phyloP scores from a whole-genome alignment of 2,329 filamentous ascomycete species.

The Aspergillus sp. region DNA sequence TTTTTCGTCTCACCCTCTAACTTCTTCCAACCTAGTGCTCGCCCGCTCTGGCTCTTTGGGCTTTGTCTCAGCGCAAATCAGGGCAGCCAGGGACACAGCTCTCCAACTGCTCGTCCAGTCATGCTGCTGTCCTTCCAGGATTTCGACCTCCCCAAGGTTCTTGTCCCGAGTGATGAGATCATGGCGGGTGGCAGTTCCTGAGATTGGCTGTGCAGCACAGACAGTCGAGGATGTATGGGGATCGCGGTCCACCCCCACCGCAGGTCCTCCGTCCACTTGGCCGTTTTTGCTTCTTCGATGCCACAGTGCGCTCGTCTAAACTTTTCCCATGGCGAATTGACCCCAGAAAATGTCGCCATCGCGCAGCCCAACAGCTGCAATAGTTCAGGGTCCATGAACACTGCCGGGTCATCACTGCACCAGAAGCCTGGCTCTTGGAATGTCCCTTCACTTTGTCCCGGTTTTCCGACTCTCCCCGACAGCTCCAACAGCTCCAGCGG shows the following conservation, averaged over 20 bases:
- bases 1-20: background rate
- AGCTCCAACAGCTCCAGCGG: background rate
- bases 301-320: background rate
- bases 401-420: too few species aligned
- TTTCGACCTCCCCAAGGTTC: background rate
- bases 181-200: background rate
- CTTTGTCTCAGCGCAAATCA: background rate
- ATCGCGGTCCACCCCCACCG: constrained; percentile 3
- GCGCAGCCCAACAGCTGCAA: background rate
- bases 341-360: constrained; percentile 6
- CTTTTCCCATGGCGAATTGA: background rate
- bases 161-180: background rate
- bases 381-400: background rate
- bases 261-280: background rate
- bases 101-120: background rate
- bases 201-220: background rate
- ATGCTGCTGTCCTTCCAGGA: background rate
- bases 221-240: background rate
- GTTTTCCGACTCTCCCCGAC: background rate
- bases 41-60: background rate
- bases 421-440: too few species aligned
- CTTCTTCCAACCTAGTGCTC: constrained; percentile 2
- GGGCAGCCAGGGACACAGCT: background rate
- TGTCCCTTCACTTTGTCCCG: too few species aligned
- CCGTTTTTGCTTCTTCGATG: background rate